A percentile compares a stretch with the other conserved stretches of the same genome.
Evolutionary conservation across 2,329 filamentous ascomycete genomes (phyloP).

Genomic region (Ophiostoma novo-ulmi): DNA sequence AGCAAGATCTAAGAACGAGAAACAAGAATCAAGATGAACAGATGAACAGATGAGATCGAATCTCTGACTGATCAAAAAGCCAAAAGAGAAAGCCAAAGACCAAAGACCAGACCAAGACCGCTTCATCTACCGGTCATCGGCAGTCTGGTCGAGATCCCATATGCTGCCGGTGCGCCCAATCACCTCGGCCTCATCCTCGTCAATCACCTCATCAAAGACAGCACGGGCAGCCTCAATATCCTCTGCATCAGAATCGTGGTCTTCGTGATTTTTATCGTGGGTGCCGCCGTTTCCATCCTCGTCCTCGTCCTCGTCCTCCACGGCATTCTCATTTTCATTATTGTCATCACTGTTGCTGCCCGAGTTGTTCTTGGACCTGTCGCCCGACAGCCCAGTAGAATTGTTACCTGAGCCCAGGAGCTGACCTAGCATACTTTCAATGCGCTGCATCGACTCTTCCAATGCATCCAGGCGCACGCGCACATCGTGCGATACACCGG

Average conservation of each 20-base stretch:
- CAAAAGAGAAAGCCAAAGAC: neutral
- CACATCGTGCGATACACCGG: constrained; percentile 35
- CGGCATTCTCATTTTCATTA: constrained; percentile 12
- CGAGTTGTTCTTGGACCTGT: constrained; percentile 10
- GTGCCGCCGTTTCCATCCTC: neutral
- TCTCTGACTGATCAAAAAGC: neutral
- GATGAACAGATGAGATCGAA: neutral
- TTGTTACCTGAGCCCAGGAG: constrained; percentile 25
- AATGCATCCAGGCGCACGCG: constrained; percentile 44
- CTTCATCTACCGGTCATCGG: constrained; percentile 19
- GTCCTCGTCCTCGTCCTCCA: neutral
- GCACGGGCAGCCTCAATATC: neutral
- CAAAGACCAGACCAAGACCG: neutral
- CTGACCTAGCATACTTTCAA: constrained; percentile 33
- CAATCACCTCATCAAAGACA: constrained; percentile 24
- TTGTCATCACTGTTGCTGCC: neutral
- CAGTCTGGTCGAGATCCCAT: constrained; percentile 27
- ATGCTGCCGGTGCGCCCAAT: constrained; percentile 28
- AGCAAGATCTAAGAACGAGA: neutral
- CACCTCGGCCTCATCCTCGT: constrained; percentile 22
- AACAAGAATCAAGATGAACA: neutral
- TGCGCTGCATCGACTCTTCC: constrained; percentile 44
- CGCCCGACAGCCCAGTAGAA: neutral
- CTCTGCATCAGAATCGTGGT: neutral
- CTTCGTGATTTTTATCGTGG: constrained; percentile 40